Base-by-base conservation (phyloP, 2,329 filamentous ascomycete genomes). In the Cladophialophora exuberans region DNA sequence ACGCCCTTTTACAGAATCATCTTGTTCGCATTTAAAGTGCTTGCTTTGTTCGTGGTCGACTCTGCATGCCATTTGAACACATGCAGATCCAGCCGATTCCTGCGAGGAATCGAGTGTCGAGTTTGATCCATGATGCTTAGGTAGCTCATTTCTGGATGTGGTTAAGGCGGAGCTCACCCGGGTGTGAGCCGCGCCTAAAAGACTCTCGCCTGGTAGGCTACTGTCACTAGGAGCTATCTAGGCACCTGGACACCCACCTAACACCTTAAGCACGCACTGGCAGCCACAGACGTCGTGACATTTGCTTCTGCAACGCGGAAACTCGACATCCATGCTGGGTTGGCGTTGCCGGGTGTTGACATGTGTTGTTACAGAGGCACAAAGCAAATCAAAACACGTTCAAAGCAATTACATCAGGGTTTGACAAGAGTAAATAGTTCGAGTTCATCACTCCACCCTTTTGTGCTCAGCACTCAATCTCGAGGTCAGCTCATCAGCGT, bases 381-480 rank as follows among this genome's bases (percentile, higher is more conserved):
- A 39, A 22, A 49, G 31, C 22, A 26, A 13, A 38, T 31, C 13
- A 25, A 22, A 30, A 13, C 46, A 39, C 38, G 7, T n/a, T 22
- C 30, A 13, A 7, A 7, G 28, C 7, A 31, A 31, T 31, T 13
- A n/a, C 39, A 15, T 41, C 39, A 42, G 39, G 4, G 33, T 49
- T 25, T 39, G 46, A 49, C 23, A 28, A 15, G 20, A 17, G 15
- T 38, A n/a, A n/a, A n/a, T n/a, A n/a, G n/a, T n/a, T n/a, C n/a
- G n/a, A n/a, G n/a, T n/a, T 49, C 46, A 18, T 49, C 46, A 49
- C 46, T 41, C 46, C 46, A 49, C 46, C 22, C 11, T 23, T 30
- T 30, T 17, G 17, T 39, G 23, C 46, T 49, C 46, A 49, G 46
- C 46, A 49, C 46, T 49, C 46, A 49, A 49, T 49, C 33, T 49